Evolutionary conservation across 1,284 basidiomycete genomes (phyloP), one percentile per base, ranked within the genome.

Genomic region (Ustilago nuda): DNA sequence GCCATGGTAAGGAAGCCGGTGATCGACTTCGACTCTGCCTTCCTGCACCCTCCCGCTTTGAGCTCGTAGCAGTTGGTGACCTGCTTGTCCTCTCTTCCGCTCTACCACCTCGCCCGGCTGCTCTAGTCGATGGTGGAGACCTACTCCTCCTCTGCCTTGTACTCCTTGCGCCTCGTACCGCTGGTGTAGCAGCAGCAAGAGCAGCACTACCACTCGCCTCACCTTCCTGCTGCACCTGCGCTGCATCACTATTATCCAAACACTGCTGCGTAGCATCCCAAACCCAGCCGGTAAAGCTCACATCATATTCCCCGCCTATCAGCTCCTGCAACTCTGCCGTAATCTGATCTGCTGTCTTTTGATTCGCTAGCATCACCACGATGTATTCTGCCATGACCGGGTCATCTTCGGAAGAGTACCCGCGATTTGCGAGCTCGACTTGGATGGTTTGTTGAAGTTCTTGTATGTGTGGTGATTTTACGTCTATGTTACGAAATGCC

Each of bases 321-420:
- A 85, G 68, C 19, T 85, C 83, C 43, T 75, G 57, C 46, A 85
- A 75, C 71, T 85, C 83, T 23, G 75, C 70, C 4, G 77, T 79
- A 64, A 85, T 79, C 65, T 81, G 78, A 5, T 78, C 77, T 5
- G 71, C 60, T 17, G 80, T 73, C 67, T 85, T 85, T 53, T 78
- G 78, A 41, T 85, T 85, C 37, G 82, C 82, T 39, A 85, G 69
- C 85, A 86, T 86, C 54, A 86, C 84, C 19, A 83, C 81, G 45
- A 86, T 79, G 61, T 84, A 85, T 59, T 85, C 85, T 54, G 83
- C 82, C 81, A 82, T 82, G 36, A 84, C 78, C 23, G 66, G 57
- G 52, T 84, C 82, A 51, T 82, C 82, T 13, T 61, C 51, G 32
- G 66, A 56, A 3, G 79, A 76, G 65, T 82, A 80, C 15, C 67